A percentile compares a stretch with the other conserved stretches of the same genome.
Conservation (phyloP, 768 basidiomycete genomes). For the Leccinellum luteum region DNA sequence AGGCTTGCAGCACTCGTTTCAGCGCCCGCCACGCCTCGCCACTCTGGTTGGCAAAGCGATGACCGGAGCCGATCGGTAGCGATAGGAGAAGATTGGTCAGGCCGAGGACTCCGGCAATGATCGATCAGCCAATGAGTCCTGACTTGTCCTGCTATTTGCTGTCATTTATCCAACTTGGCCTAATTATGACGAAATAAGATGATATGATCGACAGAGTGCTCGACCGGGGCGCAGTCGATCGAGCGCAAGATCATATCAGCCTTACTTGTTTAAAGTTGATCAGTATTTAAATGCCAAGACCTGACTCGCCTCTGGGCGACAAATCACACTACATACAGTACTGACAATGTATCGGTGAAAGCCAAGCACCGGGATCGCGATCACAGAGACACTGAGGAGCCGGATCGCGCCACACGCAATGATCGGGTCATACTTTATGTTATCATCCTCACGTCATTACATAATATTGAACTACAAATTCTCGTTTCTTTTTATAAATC, state of each 20-base stretch:
- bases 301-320: neutral
- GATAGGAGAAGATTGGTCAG: neutral
- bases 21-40: too few species aligned
- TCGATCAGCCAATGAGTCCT: neutral
- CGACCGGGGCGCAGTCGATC: too few species aligned
- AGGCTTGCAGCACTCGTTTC: neutral
- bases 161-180: neutral
- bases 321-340: too few species aligned
- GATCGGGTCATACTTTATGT: too few species aligned
- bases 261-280: neutral
- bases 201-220: neutral
- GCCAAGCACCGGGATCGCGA: neutral
- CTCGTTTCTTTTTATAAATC: too few species aligned
- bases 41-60: too few species aligned
- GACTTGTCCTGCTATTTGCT: neutral
- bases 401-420: neutral
- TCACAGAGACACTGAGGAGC: neutral
- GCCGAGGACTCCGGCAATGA: neutral
- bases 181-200: neutral
- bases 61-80: neutral
- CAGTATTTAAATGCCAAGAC: neutral
- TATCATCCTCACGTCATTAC: too few species aligned
- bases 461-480: too few species aligned
- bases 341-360: neutral
- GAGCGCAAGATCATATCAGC: neutral